Evolutionary conservation across 2,329 filamentous ascomycete genomes (phyloP), one percentile per base, ranked within the genome.

Genomic region (Dactylella cylindrospora): DNA sequence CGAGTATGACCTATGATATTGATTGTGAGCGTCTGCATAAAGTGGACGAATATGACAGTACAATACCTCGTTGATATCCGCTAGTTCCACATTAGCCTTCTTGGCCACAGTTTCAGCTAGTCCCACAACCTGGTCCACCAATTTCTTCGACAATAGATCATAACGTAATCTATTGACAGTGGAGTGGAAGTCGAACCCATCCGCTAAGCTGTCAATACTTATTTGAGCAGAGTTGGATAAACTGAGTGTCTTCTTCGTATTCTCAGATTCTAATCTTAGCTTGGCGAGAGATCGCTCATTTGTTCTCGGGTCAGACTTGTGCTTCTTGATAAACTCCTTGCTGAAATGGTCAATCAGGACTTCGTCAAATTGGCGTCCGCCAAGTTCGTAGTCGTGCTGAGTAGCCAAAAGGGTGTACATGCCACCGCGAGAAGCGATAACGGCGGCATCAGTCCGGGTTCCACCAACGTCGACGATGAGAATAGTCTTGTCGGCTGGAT

Each of bases 251-350:
- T 93, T 93, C 81, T 95, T 96, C 69, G 90, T 85, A 41, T 84
- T 81, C 76, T 98, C 93, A 66, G 89, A 82, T 78, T 97, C 93
- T 40, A 90, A 80, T 75, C 89, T 91, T 67, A 98, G 79, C 80
- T 97, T 98, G 64, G 93, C 90, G 69, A 96, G 77, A 70, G 86
- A 86, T 70, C 84, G 84, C 51, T 84, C 79, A 72, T 93, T 88
- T 71, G 84, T 80, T 68, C 90, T 82, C 17, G 93, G 93, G 74
- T 97, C 93, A 55, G 82, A 82, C 77, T 84, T 85, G 81, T 97
- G 83, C 80, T 95, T 95, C 82, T 98, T 97, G 71, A 93, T 81
- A 77, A 98, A 98, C 76, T 98, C 93, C 80, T 98, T 98, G 69
- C 91, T 87, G 69, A 97, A 96, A 79, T 96, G 85, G 73, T 98